Base-by-base conservation (phyloP, 139 green algal species). In the Auxenochlorella pyrenoidosa region DNA sequence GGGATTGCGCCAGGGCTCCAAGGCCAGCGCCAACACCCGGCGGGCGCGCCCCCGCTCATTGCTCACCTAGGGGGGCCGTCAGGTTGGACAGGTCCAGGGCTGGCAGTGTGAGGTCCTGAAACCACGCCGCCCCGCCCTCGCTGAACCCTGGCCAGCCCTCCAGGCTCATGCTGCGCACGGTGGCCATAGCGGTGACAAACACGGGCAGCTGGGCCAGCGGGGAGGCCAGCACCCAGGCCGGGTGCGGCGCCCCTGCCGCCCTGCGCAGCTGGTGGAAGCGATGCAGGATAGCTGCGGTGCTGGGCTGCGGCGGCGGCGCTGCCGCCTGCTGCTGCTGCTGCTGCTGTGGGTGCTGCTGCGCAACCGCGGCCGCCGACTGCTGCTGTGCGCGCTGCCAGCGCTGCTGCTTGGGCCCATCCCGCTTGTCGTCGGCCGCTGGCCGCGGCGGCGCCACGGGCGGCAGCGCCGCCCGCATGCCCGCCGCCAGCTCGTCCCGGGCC, bases 81-180 rank as follows among this genome's bases (percentile, higher is more conserved):
- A 79, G 41, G 30, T 32, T 89, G 3, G 90, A 88, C 51, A 93
- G 79, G 43, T 92, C 86, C 65, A 91, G 22, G 6, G 94, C 94
- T 0, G 93, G 85, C 75, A 92, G 84, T 0, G 93, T 96, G 47
- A 98, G 91, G 91, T 98, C 94, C 12, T 73, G 71, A 82, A 97
- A 97, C 95, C 95, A 98, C n/a, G 95, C 87, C 12, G 65, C 36
- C 28, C 95, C 95, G 43, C 94, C 95, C 8, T 5, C 80, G 24
- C 59, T 43, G n/a, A 98, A 90, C 2, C 93, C 94, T 12, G 92
- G 90, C 95, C 95, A 97, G 51, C 60, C 26, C 0, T 40, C 24
- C 30, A 81, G 60, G 19, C 87, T 90, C 95, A 98, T 97, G n/a
- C 83, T 80, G 1, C 95, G 88, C 26, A 96, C 88, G 28, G 89